A percentile compares a stretch with the other conserved stretches of the same genome.
Conservation (phyloP, 1,284 basidiomycete genomes). For the Sanghuangporus sanghuang region DNA sequence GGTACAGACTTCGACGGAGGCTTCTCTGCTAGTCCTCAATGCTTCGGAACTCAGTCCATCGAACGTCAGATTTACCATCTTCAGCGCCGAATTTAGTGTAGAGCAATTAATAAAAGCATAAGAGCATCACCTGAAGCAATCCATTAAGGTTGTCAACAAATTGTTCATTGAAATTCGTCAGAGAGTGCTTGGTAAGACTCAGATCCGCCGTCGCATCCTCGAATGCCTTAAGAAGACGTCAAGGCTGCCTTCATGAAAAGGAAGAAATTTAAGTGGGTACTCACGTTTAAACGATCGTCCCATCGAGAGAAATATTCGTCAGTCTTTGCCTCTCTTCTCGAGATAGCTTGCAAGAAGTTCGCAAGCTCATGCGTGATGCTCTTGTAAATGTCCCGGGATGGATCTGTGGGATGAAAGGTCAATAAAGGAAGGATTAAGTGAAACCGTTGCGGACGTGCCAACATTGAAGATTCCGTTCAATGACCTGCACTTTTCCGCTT, state of each 20-base stretch:
- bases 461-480: slow-evolving; percentile 12
- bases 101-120: neutral
- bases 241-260: neutral
- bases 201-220: neutral
- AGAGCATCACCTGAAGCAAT: neutral
- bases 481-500: slow-evolving; percentile 13
- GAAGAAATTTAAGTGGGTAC: neutral
- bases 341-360: neutral
- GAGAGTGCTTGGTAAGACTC: neutral
- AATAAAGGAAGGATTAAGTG: neutral
- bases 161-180: neutral
- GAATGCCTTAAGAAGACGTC: neutral
- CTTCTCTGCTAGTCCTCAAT: neutral
- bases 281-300: slow-evolving; percentile 1
- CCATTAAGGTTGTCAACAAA: neutral
- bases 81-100: neutral
- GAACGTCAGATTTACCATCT: neutral
- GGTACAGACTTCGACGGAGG: neutral
- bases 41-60: neutral
- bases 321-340: slow-evolving; percentile 2
- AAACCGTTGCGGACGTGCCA: neutral
- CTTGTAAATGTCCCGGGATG: neutral
- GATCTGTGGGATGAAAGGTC: neutral
- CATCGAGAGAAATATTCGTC: neutral
- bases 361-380: slow-evolving; percentile 7